A percentile compares a stretch with the other conserved stretches of the same genome.
Conservation (phyloP, 352 stramenopile species). For the Globisporangium paroecandrum region DNA sequence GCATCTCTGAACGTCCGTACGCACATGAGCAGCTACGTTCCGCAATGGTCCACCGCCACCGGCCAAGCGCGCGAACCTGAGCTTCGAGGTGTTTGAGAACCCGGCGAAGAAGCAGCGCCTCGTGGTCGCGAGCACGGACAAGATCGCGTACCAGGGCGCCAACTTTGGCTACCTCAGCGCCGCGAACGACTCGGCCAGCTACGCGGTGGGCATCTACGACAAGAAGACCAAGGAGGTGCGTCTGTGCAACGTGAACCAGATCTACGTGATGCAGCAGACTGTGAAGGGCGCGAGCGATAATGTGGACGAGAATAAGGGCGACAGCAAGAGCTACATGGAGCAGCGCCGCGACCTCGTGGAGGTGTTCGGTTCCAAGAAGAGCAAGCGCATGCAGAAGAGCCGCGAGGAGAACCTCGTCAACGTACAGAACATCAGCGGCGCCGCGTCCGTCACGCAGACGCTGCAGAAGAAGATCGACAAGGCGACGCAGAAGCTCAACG, state of each 20-base stretch:
- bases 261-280: conserved; percentile 86
- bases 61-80: conserved; percentile 51
- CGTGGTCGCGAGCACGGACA: conserved; percentile 72
- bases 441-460: conserved; percentile 58
- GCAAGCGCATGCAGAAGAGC: conserved; percentile 79
- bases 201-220: conserved; percentile 76
- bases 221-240: conserved; percentile 70
- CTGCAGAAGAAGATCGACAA: conserved; percentile 75
- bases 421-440: conserved; percentile 71
- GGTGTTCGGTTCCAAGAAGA: conserved; percentile 81
- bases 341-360: conserved; percentile 72
- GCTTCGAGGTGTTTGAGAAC: conserved; percentile 82
- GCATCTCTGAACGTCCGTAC: background rate
- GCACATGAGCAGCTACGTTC: conserved; percentile 56
- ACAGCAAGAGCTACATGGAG: conserved; percentile 63
- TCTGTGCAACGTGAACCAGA: conserved; percentile 73
- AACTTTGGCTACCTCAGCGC: conserved; percentile 83
- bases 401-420: conserved; percentile 83
- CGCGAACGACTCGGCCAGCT: conserved; percentile 66
- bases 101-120: conserved; percentile 75
- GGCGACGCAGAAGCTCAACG: conserved; percentile 43
- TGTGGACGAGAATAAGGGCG: conserved; percentile 57
- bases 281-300: conserved; percentile 71
- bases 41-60: conserved; percentile 70
- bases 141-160: conserved; percentile 78